These are phyloP conservation scores for Eragrostis tef DNA, from an alignment of 202 grass and related monocot genomes.

Conservation along the genomic window DNA sequence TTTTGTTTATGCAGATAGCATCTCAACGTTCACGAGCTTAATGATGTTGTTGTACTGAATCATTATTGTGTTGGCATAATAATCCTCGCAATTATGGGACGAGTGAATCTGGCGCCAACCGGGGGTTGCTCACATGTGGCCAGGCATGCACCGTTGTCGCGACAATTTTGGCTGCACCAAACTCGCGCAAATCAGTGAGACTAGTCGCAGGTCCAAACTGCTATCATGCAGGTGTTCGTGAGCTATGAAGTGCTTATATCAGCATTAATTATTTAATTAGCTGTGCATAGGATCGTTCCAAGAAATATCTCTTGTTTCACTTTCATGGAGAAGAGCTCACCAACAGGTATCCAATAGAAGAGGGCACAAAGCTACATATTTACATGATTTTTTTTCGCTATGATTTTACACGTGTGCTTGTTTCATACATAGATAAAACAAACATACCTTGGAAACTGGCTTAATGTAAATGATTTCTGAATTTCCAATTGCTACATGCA, in stretches of 20 bases:
- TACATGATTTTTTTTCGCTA: too few relatives aligned
- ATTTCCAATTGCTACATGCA: too few relatives aligned
- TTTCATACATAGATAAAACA: too few relatives aligned
- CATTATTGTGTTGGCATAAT: conserved; percentile 7
- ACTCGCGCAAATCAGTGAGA: not conserved
- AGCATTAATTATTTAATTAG: not conserved
- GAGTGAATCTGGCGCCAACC: conserved; percentile 9
- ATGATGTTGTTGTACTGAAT: not conserved
- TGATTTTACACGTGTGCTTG: too few relatives aligned
- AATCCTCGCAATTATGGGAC: conserved; percentile 7
- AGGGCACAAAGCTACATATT: not conserved
- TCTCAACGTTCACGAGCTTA: not conserved
- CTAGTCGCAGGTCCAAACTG: not conserved
- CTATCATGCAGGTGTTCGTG: not conserved
- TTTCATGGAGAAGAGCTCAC: too few relatives aligned
- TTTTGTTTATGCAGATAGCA: not conserved
- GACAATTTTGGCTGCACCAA: conserved; percentile 7
- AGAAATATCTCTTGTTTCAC: too few relatives aligned
- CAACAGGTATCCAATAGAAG: too few relatives aligned
- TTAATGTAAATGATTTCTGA: too few relatives aligned
- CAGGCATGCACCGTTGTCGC: not conserved
- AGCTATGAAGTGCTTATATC: not conserved
- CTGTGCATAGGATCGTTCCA: too few relatives aligned
- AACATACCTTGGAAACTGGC: too few relatives aligned
- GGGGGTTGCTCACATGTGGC: conserved; percentile 3